These are phyloP conservation scores for Cystobasidium ongulense DNA, from an alignment of 768 basidiomycete species.

Conservation along the genomic window DNA sequence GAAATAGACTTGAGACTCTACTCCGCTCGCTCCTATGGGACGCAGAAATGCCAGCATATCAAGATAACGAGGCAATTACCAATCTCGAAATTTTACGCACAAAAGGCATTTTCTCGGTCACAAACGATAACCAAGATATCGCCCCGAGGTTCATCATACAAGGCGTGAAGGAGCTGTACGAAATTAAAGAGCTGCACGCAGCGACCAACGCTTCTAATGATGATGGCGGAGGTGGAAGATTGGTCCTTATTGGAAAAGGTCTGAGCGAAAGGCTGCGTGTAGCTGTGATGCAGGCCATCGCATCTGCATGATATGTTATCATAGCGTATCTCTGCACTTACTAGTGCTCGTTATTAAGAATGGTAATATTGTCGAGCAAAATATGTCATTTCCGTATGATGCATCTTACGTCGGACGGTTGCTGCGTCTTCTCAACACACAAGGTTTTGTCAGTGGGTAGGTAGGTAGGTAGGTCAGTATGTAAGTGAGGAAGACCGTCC, in stretches of 20 bases:
- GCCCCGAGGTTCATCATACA: slow-evolving; percentile 60
- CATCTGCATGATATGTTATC: background rate
- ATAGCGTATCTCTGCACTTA: too few species aligned
- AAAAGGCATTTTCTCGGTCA: slow-evolving; percentile 63
- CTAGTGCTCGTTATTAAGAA: too few species aligned
- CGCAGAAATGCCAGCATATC: slow-evolving; percentile 49
- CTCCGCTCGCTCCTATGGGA: slow-evolving; percentile 80
- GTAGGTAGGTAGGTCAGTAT: too few species aligned
- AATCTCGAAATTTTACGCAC: slow-evolving; percentile 65
- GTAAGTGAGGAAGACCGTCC: too few species aligned
- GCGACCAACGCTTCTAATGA: background rate
- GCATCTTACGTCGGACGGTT: too few species aligned
- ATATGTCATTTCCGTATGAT: too few species aligned
- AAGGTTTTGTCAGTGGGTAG: too few species aligned
- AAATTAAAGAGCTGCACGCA: slow-evolving; percentile 44
- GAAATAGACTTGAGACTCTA: slow-evolving; percentile 64
- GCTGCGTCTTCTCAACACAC: too few species aligned
- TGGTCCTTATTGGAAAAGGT: slow-evolving; percentile 40
- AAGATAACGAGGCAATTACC: background rate
- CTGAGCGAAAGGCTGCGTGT: background rate
- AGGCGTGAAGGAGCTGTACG: slow-evolving; percentile 84
- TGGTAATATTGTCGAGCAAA: too few species aligned
- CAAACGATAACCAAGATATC: background rate
- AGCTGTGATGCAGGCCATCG: background rate
- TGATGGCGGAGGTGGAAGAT: slow-evolving; percentile 27